Conservation (phyloP, 2,329 filamentous ascomycete species). For the Fusarium torreyae region DNA sequence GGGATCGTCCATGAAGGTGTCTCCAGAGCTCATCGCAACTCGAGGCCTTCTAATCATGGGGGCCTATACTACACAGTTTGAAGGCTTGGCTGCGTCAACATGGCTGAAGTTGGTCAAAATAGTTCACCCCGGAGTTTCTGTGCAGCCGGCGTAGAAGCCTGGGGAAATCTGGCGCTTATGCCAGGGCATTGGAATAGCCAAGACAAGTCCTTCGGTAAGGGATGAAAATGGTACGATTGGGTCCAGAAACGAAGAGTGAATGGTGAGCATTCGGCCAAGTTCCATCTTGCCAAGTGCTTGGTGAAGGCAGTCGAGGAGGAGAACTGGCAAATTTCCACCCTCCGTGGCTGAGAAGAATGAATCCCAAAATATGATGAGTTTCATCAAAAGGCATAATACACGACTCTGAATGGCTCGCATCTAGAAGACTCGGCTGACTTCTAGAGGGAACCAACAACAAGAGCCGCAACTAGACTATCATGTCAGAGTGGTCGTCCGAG, state of each 20-base stretch:
- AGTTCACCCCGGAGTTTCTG: conserved; percentile 38
- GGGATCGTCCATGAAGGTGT: conserved; percentile 21
- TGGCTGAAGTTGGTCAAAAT: conserved; percentile 14
- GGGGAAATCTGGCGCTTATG: conserved; percentile 39
- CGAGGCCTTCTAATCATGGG: conserved; percentile 23
- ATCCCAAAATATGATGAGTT: neutral
- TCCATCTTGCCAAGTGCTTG: conserved; percentile 33
- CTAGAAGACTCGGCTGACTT: conserved; percentile 17
- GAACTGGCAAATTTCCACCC: conserved; percentile 2
- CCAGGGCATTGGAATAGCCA: conserved; percentile 23
- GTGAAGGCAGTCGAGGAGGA: neutral
- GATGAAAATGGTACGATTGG: conserved; percentile 30
- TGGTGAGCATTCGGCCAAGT: conserved; percentile 38
- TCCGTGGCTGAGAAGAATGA: conserved; percentile 17
- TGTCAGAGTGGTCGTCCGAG: conserved; percentile 9
- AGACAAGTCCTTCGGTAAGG: conserved; percentile 6
- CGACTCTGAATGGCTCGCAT: conserved; percentile 14
- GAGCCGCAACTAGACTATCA: conserved; percentile 18
- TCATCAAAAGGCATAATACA: neutral
- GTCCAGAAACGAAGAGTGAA: neutral
- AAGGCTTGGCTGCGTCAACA: conserved; percentile 35
- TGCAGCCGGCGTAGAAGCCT: conserved; percentile 29
- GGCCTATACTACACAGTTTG: conserved; percentile 9
- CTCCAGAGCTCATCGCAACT: conserved; percentile 10
- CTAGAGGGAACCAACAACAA: conserved; percentile 12